phyloP scores from a whole-genome alignment of 108 stramenopile genomes.

The Nannochloropsis oceanica region DNA sequence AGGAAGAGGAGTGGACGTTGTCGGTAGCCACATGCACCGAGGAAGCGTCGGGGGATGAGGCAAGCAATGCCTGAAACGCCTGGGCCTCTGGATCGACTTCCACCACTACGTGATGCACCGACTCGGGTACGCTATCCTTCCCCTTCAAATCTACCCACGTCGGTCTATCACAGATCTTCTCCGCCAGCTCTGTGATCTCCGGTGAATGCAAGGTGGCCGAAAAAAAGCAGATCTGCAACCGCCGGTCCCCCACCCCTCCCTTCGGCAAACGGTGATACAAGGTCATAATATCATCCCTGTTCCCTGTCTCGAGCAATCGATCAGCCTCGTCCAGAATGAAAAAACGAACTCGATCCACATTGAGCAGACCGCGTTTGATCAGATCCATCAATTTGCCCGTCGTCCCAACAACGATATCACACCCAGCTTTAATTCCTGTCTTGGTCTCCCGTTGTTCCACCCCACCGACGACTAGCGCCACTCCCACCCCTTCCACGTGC shows the following conservation, averaged over 20 bases:
- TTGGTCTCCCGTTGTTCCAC: neutral
- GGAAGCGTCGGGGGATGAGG: neutral
- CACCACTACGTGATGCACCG: constrained; percentile 45
- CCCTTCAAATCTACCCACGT: constrained; percentile 49
- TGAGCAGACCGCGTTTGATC: constrained; percentile 21
- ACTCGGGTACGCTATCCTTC: constrained; percentile 36
- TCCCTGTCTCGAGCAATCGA: constrained; percentile 22
- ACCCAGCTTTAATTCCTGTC: neutral
- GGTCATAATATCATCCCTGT: constrained; percentile 1
- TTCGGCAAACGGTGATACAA: constrained; percentile 29
- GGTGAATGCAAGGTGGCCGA: constrained; percentile 43
- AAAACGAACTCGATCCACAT: constrained; percentile 16
- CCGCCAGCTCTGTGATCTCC: constrained; percentile 23
- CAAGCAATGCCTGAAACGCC: neutral
- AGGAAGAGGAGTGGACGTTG: neutral
- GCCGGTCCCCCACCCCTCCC: constrained; percentile 18
- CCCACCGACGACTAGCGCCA: neutral
- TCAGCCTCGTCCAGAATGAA: constrained; percentile 39
- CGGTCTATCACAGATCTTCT: constrained; percentile 38
- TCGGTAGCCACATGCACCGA: neutral
- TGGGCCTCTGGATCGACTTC: constrained; percentile 22
- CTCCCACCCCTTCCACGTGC: neutral
- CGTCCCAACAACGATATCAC: constrained; percentile 38
- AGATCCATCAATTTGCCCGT: constrained; percentile 31
- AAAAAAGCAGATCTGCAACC: constrained; percentile 47